Evolutionary conservation across 768 basidiomycete genomes (phyloP).

Genomic region (Termitomyces sp.): DNA sequence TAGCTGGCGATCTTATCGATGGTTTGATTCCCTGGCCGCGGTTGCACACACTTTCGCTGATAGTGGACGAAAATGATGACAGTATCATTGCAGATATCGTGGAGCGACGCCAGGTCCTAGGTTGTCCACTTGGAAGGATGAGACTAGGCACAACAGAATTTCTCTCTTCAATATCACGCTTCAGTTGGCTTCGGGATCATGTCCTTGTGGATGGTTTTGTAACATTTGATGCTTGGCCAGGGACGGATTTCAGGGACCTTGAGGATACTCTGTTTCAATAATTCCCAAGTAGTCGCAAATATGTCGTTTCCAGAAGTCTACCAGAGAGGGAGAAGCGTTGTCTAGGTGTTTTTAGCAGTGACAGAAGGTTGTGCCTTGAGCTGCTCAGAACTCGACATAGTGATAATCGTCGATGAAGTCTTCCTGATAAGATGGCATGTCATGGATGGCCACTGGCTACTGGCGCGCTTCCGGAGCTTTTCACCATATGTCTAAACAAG

Average conservation of each 20-base stretch:
- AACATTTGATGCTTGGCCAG: conserved; percentile 26
- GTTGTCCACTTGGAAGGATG: conserved; percentile 24
- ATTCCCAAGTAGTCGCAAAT: not conserved
- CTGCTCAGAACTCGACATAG: not conserved
- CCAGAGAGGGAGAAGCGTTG: no score
- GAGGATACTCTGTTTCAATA: conserved; percentile 24
- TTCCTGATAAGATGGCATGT: not conserved
- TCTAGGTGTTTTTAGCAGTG: not conserved
- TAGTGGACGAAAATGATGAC: conserved; percentile 22
- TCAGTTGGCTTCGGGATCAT: conserved; percentile 11
- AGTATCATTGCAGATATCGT: conserved; percentile 21
- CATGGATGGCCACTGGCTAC: not conserved
- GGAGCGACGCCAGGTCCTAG: conserved; percentile 16
- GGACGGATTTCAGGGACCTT: conserved; percentile 18
- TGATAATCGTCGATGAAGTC: not conserved
- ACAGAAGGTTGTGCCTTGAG: not conserved
- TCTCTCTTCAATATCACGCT: conserved; percentile 11
- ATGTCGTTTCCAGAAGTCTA: not conserved
- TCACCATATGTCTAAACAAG: not conserved
- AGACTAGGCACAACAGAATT: conserved; percentile 20
- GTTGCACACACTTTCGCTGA: conserved; percentile 24
- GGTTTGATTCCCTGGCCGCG: conserved; percentile 27
- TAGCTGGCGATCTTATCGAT: conserved; percentile 11
- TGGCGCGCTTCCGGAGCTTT: not conserved
- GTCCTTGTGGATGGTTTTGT: conserved; percentile 21